Evolutionary conservation across 2,329 filamentous ascomycete species (phyloP).

Genomic region (Xylaria digitata): DNA sequence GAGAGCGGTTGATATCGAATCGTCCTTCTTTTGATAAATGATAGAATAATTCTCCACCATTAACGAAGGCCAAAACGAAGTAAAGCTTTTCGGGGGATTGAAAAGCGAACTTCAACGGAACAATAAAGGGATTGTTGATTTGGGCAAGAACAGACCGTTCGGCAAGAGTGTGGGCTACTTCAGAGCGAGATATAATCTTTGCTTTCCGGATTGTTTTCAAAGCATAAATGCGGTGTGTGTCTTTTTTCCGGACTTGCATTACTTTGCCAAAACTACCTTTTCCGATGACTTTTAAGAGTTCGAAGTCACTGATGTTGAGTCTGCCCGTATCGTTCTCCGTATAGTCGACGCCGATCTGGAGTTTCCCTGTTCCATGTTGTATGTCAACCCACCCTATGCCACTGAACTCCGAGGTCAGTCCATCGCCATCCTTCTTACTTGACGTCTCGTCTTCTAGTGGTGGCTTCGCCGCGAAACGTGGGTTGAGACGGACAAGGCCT

Average conservation of each 20-base stretch:
- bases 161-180: slow-evolving; percentile 95
- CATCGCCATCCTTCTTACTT: slow-evolving; percentile 87
- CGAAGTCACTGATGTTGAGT: slow-evolving; percentile 95
- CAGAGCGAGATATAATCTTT: slow-evolving; percentile 97
- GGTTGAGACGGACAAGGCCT: slow-evolving; percentile 88
- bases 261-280: slow-evolving; percentile 99
- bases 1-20: slow-evolving; percentile 95
- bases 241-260: slow-evolving; percentile 99
- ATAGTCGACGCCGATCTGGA: slow-evolving; percentile 94
- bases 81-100: slow-evolving; percentile 99
- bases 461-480: slow-evolving; percentile 88
- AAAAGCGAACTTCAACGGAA: slow-evolving; percentile 98
- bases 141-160: slow-evolving; percentile 96
- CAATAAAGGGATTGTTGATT: slow-evolving; percentile 99
- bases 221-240: slow-evolving; percentile 94
- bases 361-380: slow-evolving; percentile 86
- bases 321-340: slow-evolving; percentile 91
- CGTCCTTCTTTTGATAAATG: slow-evolving; percentile 96
- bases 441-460: slow-evolving; percentile 61
- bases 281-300: slow-evolving; percentile 95
- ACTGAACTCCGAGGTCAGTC: slow-evolving; percentile 75
- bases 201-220: slow-evolving; percentile 99
- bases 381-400: slow-evolving; percentile 92
- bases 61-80: slow-evolving; percentile 95
- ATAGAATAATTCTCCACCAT: slow-evolving; percentile 97